These are phyloP conservation scores for Fusarium newnesense DNA, from an alignment of 2,329 filamentous ascomycete genomes.

Conservation along the genomic window DNA sequence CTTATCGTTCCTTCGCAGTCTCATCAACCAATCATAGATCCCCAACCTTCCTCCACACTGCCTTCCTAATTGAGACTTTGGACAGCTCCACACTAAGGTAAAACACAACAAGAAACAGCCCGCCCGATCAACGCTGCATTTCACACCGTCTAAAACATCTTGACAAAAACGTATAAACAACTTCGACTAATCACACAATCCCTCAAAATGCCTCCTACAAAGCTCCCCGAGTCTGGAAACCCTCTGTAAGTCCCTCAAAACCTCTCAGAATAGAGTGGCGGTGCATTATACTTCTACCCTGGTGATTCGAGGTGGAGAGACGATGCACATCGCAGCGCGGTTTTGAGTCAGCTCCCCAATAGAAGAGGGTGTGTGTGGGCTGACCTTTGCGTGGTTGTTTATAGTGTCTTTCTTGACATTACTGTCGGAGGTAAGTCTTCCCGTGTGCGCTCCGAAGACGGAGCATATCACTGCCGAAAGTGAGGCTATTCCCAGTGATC, in stretches of 20 bases:
- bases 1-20: background rate
- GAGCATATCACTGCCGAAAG: slow-evolving; percentile 6
- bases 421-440: slow-evolving; percentile 74
- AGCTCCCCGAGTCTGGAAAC: slow-evolving; percentile 59
- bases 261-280: slow-evolving; percentile 15
- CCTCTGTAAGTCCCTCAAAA: slow-evolving; percentile 54
- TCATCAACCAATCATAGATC: slow-evolving; percentile 14
- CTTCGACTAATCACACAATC: background rate
- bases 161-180: slow-evolving; percentile 4
- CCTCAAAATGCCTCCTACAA: slow-evolving; percentile 55
- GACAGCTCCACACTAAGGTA: slow-evolving; percentile 26
- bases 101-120: slow-evolving; percentile 14
- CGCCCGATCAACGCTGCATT: slow-evolving; percentile 2
- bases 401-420: slow-evolving; percentile 78
- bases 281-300: slow-evolving; percentile 24
- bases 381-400: slow-evolving; percentile 32
- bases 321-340: slow-evolving; percentile 9
- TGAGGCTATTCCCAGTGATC: slow-evolving; percentile 34
- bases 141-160: slow-evolving; percentile 6
- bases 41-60: slow-evolving; percentile 17
- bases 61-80: slow-evolving; percentile 12
- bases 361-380: slow-evolving; percentile 31
- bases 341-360: slow-evolving; percentile 32
- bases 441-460: slow-evolving; percentile 17
- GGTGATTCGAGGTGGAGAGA: slow-evolving; percentile 33